Base-by-base conservation (phyloP, 208 protist genomes). In the Naegleria lovaniensis region DNA sequence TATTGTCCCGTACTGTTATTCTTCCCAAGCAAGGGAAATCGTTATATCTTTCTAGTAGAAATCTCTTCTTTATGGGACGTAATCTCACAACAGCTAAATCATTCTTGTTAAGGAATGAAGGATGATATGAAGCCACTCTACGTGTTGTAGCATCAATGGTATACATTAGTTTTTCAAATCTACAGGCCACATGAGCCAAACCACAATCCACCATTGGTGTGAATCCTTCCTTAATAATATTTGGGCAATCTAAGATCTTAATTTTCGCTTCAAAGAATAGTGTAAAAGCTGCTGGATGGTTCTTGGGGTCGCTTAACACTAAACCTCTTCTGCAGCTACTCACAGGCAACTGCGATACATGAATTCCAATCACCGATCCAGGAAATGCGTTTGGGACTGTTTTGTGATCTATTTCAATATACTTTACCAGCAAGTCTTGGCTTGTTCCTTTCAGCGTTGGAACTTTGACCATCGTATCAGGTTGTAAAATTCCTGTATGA, bases 351-450 rank as follows among this genome's bases (percentile, higher is more conserved):
- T 91, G 41, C 79, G 85, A 59, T 86, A 91, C 39, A 83, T 85
- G 40, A 90, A 88, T 89, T 92, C 92, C 87, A 0, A 99, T 95
- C 86, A 98, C 99, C 94, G 99, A 98, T 59, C 98, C 98, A 25
- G 98, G 98, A 93, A 97, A 93, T 91, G 96, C 98, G 76, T 97
- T 95, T 41, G 98, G 97, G 48, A 99, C 93, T 29, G 95, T 96
- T 94, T 98, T 98, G 94, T 98, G 97, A 94, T 99, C 99, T 94
- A 98, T 99, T 93, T 99, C 98, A 48, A 99, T 96, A 51, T 97
- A 96, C 19, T 94, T 97, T 25, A 98, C 95, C 90, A 96, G 96
- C n/a, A n/a, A 48, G 43, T 48, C 43, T 7, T 48, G 43, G 7
- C 43, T 48, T 48, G 43, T 38, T 92, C 96, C 95, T 94, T 93